Conservation (phyloP, 2,329 filamentous ascomycete genomes). For the Fusarium multiceps region DNA sequence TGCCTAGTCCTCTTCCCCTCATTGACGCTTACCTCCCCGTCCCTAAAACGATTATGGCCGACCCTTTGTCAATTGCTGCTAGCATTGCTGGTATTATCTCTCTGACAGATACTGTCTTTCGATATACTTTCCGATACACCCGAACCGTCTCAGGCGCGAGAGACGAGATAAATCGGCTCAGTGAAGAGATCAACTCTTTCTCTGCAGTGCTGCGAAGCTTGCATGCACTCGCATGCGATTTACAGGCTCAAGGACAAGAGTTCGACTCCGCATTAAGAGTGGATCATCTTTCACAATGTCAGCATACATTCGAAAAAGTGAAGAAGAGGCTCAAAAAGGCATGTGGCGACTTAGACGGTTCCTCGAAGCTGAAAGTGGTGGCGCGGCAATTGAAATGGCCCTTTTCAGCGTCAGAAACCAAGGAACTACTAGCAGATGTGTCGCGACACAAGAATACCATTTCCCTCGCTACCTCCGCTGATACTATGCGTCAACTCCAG, state of each 20-base stretch:
- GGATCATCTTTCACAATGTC: background rate
- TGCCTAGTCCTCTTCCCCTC: no score
- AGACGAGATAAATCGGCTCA: no score
- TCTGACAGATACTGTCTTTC: slow-evolving; percentile 5
- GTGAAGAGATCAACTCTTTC: slow-evolving; percentile 8
- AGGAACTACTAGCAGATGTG: background rate
- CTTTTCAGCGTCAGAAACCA: slow-evolving; percentile 1
- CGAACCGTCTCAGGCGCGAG: no score
- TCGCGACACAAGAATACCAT: slow-evolving; percentile 12
- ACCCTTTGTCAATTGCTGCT: slow-evolving; percentile 7
- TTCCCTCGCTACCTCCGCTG: background rate
- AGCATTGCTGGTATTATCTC: slow-evolving; percentile 12
- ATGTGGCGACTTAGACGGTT: background rate
- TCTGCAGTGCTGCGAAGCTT: background rate
- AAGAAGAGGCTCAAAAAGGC: background rate
- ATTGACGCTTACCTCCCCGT: no score
- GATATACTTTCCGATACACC: no score
- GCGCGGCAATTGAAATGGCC: slow-evolving; percentile 25
- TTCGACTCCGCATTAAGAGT: background rate
- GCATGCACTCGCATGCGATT: background rate
- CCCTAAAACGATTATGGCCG: background rate
- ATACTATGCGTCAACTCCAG: slow-evolving; percentile 11
- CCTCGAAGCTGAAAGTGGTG: accelerated
- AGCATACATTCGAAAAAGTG: background rate
- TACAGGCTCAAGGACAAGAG: background rate